These are phyloP conservation scores for Penicillium psychrosexuale DNA, from an alignment of 2,329 filamentous ascomycete species.

Conservation along the genomic window DNA sequence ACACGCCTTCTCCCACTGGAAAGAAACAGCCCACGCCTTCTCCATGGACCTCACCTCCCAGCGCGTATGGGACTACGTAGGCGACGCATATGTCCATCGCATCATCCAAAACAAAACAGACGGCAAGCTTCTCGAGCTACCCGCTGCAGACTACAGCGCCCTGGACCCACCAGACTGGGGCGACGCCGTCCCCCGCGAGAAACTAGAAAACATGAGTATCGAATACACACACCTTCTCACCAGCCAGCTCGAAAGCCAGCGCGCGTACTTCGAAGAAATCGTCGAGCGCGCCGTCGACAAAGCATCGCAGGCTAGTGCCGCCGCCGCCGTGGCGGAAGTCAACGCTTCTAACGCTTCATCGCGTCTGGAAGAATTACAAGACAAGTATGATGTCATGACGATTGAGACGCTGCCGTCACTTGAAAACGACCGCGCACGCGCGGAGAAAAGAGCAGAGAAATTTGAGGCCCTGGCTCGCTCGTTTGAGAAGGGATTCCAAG, in stretches of 20 bases:
- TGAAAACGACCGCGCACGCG: slow-evolving; percentile 69
- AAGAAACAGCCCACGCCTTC: slow-evolving; percentile 83
- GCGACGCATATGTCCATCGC: slow-evolving; percentile 92
- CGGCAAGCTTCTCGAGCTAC: slow-evolving; percentile 88
- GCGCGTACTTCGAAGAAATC: slow-evolving; percentile 90
- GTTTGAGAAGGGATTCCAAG: slow-evolving; percentile 71
- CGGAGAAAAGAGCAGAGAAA: slow-evolving; percentile 65
- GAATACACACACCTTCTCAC: slow-evolving; percentile 95
- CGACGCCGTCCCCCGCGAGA: slow-evolving; percentile 53
- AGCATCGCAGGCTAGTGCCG: slow-evolving; percentile 67
- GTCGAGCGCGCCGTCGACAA: slow-evolving; percentile 87
- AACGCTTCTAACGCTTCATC: slow-evolving; percentile 62
- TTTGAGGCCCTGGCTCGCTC: slow-evolving; percentile 72
- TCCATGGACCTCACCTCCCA: slow-evolving; percentile 90
- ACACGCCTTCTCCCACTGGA: slow-evolving; percentile 91
- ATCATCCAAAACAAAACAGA: slow-evolving; percentile 92
- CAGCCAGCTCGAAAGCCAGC: slow-evolving; percentile 87
- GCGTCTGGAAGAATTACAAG: slow-evolving; percentile 56
- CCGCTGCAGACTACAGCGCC: slow-evolving; percentile 52
- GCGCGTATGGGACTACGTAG: slow-evolving; percentile 96
- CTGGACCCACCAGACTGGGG: slow-evolving; percentile 44
- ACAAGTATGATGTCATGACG: slow-evolving; percentile 53
- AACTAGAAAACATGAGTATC: slow-evolving; percentile 74
- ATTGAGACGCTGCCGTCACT: slow-evolving; percentile 62
- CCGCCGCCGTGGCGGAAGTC: slow-evolving; percentile 52